A percentile compares a stretch with the other conserved stretches of the same genome.
Conservation (phyloP, 257 asterid genomes). For the Pogostemon cablin region DNA sequence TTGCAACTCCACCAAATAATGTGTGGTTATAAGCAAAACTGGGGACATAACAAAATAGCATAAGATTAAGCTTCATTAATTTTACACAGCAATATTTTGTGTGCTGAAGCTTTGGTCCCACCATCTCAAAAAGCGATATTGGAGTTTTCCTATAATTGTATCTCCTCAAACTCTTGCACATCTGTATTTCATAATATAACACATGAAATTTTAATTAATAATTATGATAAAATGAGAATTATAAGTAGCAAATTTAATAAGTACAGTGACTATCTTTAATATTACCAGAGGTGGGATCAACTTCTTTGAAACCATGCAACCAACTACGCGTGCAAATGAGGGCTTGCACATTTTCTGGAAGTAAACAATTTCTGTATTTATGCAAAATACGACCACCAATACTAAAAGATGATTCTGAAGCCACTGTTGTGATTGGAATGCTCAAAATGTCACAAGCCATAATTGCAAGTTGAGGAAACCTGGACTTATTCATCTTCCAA, state of each 20-base stretch:
- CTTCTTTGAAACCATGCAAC: background rate
- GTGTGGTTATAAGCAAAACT: no score
- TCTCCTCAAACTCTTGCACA: background rate
- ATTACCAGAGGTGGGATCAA: background rate
- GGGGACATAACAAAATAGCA: no score
- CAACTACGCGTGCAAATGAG: background rate
- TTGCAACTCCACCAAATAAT: no score
- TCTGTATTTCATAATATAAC: no score
- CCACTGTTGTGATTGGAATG: background rate
- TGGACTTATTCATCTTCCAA: background rate
- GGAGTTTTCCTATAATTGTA: background rate
- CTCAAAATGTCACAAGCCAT: background rate
- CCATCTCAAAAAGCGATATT: no score
- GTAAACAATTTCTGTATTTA: background rate
- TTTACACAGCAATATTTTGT: no score
- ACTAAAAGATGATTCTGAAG: background rate
- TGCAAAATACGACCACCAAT: background rate
- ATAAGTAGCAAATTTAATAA: background rate
- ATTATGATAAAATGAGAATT: background rate
- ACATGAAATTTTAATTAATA: background rate
- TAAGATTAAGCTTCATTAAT: no score
- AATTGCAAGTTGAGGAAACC: background rate
- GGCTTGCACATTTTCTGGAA: background rate
- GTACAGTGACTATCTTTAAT: background rate
- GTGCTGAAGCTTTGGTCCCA: no score